phyloP scores from a whole-genome alignment of 495 filamentous ascomycete genomes.

The Baudoinia panamericana region DNA sequence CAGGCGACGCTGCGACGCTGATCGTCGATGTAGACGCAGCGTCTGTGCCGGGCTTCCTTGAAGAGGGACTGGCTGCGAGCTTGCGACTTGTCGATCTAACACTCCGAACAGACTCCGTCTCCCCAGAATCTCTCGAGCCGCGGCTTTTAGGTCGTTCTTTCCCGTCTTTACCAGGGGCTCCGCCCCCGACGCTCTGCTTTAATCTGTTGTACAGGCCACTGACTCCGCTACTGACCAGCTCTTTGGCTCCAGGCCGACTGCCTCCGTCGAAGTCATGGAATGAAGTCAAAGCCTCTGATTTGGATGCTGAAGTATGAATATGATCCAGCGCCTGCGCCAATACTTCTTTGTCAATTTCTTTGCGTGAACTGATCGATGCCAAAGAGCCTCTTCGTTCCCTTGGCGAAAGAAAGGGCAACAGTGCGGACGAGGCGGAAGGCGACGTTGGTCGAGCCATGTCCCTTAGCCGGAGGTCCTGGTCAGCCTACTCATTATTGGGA shows the following conservation, averaged over 20 bases:
- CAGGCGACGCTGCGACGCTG: conserved; percentile 11
- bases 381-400: conserved; percentile 50
- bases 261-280: conserved; percentile 65
- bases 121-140: conserved; percentile 6
- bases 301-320: conserved; percentile 71
- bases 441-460: conserved; percentile 18
- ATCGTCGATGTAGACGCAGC: conserved; percentile 5
- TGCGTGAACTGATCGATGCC: conserved; percentile 44
- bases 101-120: conserved; percentile 17
- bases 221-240: conserved; percentile 38
- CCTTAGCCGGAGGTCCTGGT: no score
- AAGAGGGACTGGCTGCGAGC: not conserved
- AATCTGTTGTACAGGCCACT: conserved; percentile 77
- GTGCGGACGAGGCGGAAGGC: conserved; percentile 19
- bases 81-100: not conserved
- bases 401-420: conserved; percentile 22
- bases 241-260: conserved; percentile 12
- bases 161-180: conserved; percentile 5
- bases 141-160: conserved; percentile 11
- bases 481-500: no score
- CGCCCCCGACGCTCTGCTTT: conserved; percentile 13
- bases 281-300: conserved; percentile 64
- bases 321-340: conserved; percentile 64
- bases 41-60: conserved; percentile 4
- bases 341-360: conserved; percentile 53